Evolutionary conservation across 2,329 filamentous ascomycete species (phyloP).

Genomic region (Cladobotryum mycophilum): DNA sequence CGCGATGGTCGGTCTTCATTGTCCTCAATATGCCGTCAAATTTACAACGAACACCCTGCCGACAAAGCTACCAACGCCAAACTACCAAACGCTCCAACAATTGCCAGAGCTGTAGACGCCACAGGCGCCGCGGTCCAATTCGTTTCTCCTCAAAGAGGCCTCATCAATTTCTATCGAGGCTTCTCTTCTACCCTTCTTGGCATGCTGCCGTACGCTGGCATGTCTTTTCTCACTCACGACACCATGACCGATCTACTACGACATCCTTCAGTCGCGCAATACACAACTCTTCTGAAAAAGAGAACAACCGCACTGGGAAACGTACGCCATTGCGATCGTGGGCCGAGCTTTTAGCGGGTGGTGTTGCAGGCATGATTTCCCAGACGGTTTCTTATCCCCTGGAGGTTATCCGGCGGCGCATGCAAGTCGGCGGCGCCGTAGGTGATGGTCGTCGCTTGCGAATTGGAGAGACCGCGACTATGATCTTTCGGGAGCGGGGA

Average conservation of each 20-base stretch:
- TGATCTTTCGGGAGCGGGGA: slow-evolving; percentile 72
- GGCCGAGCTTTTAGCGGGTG: slow-evolving; percentile 80
- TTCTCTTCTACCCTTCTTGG: slow-evolving; percentile 86
- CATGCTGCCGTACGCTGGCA: slow-evolving; percentile 94
- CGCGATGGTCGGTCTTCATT: slow-evolving; percentile 63
- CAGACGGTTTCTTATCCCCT: slow-evolving; percentile 92
- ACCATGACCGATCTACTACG: slow-evolving; percentile 80
- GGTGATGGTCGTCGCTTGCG: slow-evolving; percentile 77
- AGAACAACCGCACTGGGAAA: slow-evolving; percentile 50
- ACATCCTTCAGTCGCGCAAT: slow-evolving; percentile 56
- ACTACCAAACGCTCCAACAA: slow-evolving; percentile 21
- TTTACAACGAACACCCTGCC: slow-evolving; percentile 69
- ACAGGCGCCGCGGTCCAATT: slow-evolving; percentile 36
- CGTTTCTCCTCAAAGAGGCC: slow-evolving; percentile 56
- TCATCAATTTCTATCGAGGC: slow-evolving; percentile 91
- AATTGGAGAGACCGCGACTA: slow-evolving; percentile 69
- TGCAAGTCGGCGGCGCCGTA: slow-evolving; percentile 94
- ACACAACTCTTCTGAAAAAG: slow-evolving; percentile 68
- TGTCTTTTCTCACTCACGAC: slow-evolving; percentile 94
- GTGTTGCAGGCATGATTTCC: slow-evolving; percentile 78
- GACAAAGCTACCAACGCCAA: slow-evolving; percentile 25
- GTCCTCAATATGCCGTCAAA: slow-evolving; percentile 71
- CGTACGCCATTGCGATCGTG: slow-evolving; percentile 71
- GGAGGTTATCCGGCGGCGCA: slow-evolving; percentile 83
- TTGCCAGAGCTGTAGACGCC: slow-evolving; percentile 35